phyloP scores from a whole-genome alignment of 1,284 basidiomycete genomes.

The Malassezia arunalokei region DNA sequence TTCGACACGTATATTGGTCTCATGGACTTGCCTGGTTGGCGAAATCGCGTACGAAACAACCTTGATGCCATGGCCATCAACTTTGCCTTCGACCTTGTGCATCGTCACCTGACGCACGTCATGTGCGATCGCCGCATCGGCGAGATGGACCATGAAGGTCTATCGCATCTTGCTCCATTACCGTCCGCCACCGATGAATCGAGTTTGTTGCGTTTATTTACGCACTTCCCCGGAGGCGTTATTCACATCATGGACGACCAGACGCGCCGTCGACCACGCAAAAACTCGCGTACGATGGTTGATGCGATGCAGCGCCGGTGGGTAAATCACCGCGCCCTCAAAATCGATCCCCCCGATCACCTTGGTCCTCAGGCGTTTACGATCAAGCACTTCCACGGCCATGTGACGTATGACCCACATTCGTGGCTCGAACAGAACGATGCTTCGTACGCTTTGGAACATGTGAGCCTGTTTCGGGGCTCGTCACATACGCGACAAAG shows the following conservation, averaged over 20 bases:
- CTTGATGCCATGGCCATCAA: conserved; percentile 95
- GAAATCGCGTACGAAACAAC: conserved; percentile 60
- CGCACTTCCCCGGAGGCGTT: conserved; percentile 76
- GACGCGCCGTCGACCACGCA: conserved; percentile 69
- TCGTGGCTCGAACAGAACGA: conserved; percentile 78
- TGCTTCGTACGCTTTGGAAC: conserved; percentile 80
- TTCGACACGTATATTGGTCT: conserved; percentile 72
- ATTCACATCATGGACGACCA: conserved; percentile 98
- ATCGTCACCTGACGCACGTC: conserved; percentile 66
- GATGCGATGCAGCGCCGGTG: conserved; percentile 87
- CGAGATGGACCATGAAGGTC: conserved; percentile 76
- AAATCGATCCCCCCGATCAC: conserved; percentile 48
- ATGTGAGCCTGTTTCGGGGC: conserved; percentile 74
- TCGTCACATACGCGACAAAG: conserved; percentile 37
- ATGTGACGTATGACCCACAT: conserved; percentile 81
- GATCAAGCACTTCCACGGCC: conserved; percentile 77
- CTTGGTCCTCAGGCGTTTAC: conserved; percentile 72
- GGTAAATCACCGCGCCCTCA: conserved; percentile 80
- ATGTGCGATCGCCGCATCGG: conserved; percentile 66
- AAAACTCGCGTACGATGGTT: conserved; percentile 85
- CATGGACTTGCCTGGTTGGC: conserved; percentile 81
- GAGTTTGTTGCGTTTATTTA: conserved; percentile 74
- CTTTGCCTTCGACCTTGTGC: conserved; percentile 80
- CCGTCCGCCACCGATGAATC: conserved; percentile 65
- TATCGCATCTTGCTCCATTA: conserved; percentile 57